Conservation (phyloP, 768 basidiomycete genomes). For the Podaxis pistillaris region DNA sequence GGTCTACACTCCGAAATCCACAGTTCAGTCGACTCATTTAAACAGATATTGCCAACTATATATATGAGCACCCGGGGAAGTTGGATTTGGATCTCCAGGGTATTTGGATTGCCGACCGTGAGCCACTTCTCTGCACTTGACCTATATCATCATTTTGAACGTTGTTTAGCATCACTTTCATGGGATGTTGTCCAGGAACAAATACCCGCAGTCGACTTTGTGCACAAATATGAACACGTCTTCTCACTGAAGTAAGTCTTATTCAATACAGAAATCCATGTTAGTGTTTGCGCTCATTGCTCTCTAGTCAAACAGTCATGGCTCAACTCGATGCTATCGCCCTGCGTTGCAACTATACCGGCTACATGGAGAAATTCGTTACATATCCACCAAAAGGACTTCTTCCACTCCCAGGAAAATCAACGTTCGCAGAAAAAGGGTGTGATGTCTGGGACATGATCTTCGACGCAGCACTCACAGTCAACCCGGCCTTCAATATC, state of each 20-base stretch:
- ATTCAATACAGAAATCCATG: background rate
- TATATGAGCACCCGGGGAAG: constrained; percentile 53
- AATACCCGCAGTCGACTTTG: constrained; percentile 73
- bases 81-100: constrained; percentile 64
- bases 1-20: constrained; percentile 21
- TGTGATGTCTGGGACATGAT: constrained; percentile 73
- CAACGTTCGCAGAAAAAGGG: constrained; percentile 40
- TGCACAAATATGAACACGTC: constrained; percentile 67
- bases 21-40: background rate
- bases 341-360: constrained; percentile 56
- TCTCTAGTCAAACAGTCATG: constrained; percentile 60
- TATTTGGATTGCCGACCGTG: constrained; percentile 73
- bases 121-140: constrained; percentile 21
- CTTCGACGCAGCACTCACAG: constrained; percentile 53
- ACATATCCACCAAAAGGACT: constrained; percentile 66
- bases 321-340: constrained; percentile 53
- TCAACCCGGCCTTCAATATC: constrained; percentile 77
- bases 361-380: constrained; percentile 59
- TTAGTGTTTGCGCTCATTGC: background rate
- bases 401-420: constrained; percentile 67
- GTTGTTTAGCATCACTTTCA: constrained; percentile 47
- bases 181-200: constrained; percentile 65
- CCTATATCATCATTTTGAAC: background rate
- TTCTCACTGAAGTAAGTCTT: constrained; percentile 67
- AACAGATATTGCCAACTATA: constrained; percentile 72